Base-by-base conservation (phyloP, 1,139 yeast species). In the Saccharomyces hybrid region DNA sequence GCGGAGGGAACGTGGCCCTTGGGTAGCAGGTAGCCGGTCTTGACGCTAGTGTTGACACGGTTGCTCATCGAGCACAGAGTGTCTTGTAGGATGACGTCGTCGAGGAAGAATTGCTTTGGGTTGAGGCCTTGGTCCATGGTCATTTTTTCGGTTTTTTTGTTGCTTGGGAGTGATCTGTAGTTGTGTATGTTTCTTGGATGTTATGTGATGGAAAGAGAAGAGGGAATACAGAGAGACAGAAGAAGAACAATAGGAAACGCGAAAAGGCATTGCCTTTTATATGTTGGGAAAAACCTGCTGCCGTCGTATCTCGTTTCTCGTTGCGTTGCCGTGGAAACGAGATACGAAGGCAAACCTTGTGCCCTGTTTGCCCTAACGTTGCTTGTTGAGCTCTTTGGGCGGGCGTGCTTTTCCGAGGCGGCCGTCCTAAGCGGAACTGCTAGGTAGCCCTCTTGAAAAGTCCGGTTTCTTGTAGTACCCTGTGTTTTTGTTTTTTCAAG, bases 1-100 rank as follows among this genome's bases (percentile, higher is more conserved):
- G 41, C 50, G 31, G 28, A 42, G 13, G 38, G 26, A 25, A 20
- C 31, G 14, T 47, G 29, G 9, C 47, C 56, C 47, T 56, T 46
- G 48, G 59, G 59, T 25, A 57, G 42, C 11, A 53, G 49, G 69
- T 84, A 83, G 0, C 90, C 90, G 47, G 82, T 83, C 47, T 80
- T 73, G 2, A 85, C 82, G 1, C 86, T 76, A 62, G 83, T 82
- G 64, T 90, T 77, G 59, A 84, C 79, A 59, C 88, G 42, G 23
- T 38, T 38, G 25, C 42, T 38, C 42, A 38, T 38, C 25, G 42
- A 38, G 42, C 42, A 38, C 3, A 38, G 25, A 6, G 42, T 38
- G 42, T 38, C 42, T 38, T 38, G 42, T 4, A 38, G 42, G 42
- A 38, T 16, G 42, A 38, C 42, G 4, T 38, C 42, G 42, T 38